Percentiles rank a stretch among this genome's conserved stretches.
Evolutionary conservation across 2,329 filamentous ascomycete genomes (phyloP).

Genomic region (Lasiodiplodia theobromae): DNA sequence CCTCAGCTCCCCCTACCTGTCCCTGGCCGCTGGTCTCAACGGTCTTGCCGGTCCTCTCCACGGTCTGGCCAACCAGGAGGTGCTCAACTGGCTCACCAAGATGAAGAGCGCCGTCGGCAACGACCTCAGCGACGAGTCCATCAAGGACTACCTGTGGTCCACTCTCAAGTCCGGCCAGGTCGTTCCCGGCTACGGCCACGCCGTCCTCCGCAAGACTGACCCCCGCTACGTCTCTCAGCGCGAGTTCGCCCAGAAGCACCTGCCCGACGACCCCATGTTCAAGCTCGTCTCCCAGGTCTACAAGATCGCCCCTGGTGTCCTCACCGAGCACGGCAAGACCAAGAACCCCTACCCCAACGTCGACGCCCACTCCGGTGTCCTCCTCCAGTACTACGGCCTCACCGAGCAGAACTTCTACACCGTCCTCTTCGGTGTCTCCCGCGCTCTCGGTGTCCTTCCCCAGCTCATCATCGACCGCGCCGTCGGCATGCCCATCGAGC

Average conservation of each 20-base stretch:
- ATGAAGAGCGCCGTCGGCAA: conserved; percentile 96
- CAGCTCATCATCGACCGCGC: conserved; percentile 99
- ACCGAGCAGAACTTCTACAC: conserved; percentile 99
- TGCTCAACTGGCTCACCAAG: conserved; percentile 98
- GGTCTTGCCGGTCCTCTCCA: conserved; percentile 98
- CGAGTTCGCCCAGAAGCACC: conserved; percentile 91
- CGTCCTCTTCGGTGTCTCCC: conserved; percentile 97
- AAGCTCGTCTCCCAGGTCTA: conserved; percentile 99
- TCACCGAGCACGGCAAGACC: conserved; percentile 99
- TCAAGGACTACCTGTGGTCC: conserved; percentile 98
- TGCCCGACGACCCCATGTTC: conserved; percentile 99
- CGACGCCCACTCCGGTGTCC: conserved; percentile 97
- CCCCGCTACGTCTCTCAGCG: conserved; percentile 98
- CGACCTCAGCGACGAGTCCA: conserved; percentile 93
- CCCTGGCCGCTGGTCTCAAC: conserved; percentile 94
- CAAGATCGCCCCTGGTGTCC: conserved; percentile 97
- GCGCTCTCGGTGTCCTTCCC: conserved; percentile 96
- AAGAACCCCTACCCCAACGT: conserved; percentile 99
- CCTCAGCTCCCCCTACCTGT: conserved; percentile 97
- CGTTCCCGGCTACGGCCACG: conserved; percentile 97
- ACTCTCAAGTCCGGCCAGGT: conserved; percentile 96
- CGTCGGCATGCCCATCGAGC: conserved; percentile 94
- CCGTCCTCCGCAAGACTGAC: conserved; percentile 99
- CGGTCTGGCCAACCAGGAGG: conserved; percentile 99
- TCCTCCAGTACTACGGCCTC: conserved; percentile 99